Evolutionary conservation across 2,329 filamentous ascomycete species (phyloP).

Genomic region (Aspergillus ochraceoroseus): DNA sequence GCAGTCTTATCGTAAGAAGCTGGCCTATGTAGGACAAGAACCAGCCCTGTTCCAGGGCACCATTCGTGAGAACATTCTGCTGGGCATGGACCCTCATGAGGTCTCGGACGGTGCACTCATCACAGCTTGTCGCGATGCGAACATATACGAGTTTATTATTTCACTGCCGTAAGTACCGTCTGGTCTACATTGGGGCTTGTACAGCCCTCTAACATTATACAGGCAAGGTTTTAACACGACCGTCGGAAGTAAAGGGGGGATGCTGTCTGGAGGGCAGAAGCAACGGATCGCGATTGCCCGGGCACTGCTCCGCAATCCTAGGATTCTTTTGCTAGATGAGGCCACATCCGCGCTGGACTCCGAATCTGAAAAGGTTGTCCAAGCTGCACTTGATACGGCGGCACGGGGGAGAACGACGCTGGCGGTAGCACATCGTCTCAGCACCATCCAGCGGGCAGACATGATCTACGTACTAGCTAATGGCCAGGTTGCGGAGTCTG

Average conservation of each 20-base stretch:
- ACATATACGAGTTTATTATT: too few relatives aligned
- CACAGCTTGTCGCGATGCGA: too few relatives aligned
- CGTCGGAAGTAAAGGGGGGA: slow-evolving; percentile 23
- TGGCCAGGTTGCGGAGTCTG: slow-evolving; percentile 73
- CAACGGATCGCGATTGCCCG: slow-evolving; percentile 36
- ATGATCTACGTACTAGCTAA: slow-evolving; percentile 89
- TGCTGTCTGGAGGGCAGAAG: slow-evolving; percentile 35
- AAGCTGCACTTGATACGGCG: slow-evolving; percentile 69
- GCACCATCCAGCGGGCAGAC: slow-evolving; percentile 87
- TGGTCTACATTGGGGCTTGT: too few relatives aligned
- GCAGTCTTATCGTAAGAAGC: slow-evolving; percentile 55
- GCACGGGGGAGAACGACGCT: slow-evolving; percentile 81
- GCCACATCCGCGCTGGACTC: slow-evolving; percentile 46
- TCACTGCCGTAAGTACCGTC: too few relatives aligned
- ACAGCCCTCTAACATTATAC: neutral
- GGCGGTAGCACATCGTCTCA: slow-evolving; percentile 81
- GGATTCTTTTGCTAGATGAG: slow-evolving; percentile 27
- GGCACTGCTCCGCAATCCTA: slow-evolving; percentile 35
- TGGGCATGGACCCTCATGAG: too few relatives aligned
- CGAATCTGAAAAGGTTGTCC: slow-evolving; percentile 48
- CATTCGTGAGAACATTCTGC: slow-evolving; percentile 61
- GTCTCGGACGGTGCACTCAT: too few relatives aligned
- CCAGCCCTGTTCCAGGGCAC: slow-evolving; percentile 63
- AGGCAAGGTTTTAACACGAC: slow-evolving; percentile 25
- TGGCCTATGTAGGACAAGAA: slow-evolving; percentile 68